Evolutionary conservation across 192 early-diverging fungal genomes (phyloP).

Genomic region (Coemansia sp.): DNA sequence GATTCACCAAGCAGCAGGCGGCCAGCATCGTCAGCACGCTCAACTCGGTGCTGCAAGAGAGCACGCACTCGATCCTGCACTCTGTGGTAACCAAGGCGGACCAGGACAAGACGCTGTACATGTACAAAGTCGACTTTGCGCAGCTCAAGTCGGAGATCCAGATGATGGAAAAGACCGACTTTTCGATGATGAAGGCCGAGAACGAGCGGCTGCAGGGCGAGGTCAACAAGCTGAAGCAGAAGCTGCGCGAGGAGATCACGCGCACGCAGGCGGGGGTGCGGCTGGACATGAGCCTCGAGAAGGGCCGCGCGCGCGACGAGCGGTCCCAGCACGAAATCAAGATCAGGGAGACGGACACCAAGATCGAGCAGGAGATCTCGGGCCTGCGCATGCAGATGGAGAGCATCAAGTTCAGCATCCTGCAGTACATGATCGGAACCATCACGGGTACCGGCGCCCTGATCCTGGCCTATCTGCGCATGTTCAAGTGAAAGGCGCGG

Average conservation of each 20-base stretch:
- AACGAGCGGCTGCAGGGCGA: conserved; percentile 75
- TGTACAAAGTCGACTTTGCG: conserved; percentile 85
- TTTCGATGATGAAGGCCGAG: conserved; percentile 74
- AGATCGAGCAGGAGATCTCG: conserved; percentile 86
- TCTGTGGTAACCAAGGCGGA: conserved; percentile 79
- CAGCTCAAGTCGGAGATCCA: conserved; percentile 84
- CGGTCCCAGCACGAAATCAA: conserved; percentile 76
- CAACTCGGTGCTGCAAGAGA: conserved; percentile 64
- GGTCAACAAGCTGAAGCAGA: conserved; percentile 80
- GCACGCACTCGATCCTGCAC: conserved; percentile 14
- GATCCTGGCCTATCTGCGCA: conserved; percentile 56
- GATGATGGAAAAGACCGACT: conserved; percentile 88
- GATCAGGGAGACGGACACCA: conserved; percentile 80
- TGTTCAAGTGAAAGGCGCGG: conserved; percentile 51
- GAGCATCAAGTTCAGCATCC: conserved; percentile 78
- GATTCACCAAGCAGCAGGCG: conserved; percentile 65
- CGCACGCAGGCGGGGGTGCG: conserved; percentile 79
- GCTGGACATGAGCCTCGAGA: conserved; percentile 86
- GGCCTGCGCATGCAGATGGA: conserved; percentile 80
- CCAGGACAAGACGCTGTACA: conserved; percentile 78
- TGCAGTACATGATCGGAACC: conserved; percentile 80
- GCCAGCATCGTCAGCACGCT: conserved; percentile 74
- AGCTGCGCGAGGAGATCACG: conserved; percentile 77
- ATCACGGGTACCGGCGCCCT: conserved; percentile 82
- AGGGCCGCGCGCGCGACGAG: conserved; percentile 83